phyloP scores from a whole-genome alignment of 495 filamentous ascomycete genomes.

The Penicillium subrubescens region DNA sequence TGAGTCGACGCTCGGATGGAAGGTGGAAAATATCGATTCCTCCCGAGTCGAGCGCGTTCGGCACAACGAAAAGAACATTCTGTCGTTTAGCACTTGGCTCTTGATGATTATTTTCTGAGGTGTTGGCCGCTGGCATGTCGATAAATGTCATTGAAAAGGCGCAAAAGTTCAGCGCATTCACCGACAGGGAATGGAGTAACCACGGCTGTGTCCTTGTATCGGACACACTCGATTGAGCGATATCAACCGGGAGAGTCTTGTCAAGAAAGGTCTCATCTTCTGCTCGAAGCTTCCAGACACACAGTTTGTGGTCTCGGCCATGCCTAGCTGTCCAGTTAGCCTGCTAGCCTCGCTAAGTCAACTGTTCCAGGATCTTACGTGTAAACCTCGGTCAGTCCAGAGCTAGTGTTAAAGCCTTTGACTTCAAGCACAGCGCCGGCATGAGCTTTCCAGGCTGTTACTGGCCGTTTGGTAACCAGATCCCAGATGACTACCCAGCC shows the following conservation, averaged over 20 bases:
- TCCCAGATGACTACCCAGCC: slow-evolving; percentile 91
- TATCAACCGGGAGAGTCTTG: slow-evolving; percentile 70
- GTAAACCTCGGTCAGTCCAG: slow-evolving; percentile 58
- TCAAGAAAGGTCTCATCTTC: slow-evolving; percentile 62
- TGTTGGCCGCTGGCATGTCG: neutral
- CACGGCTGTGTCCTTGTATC: slow-evolving; percentile 63
- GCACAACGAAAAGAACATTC: slow-evolving; percentile 69
- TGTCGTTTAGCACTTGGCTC: slow-evolving; percentile 1
- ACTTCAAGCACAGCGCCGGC: slow-evolving; percentile 74
- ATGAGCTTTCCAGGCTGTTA: slow-evolving; percentile 88
- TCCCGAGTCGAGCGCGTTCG: slow-evolving; percentile 74
- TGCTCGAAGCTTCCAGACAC: slow-evolving; percentile 73
- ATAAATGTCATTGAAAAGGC: slow-evolving; percentile 66
- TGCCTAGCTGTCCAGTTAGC: slow-evolving; percentile 57
- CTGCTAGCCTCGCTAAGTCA: neutral
- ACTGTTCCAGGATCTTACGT: slow-evolving; percentile 59
- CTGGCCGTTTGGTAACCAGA: slow-evolving; percentile 75
- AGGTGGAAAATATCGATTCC: slow-evolving; percentile 86
- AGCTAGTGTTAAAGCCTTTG: slow-evolving; percentile 52
- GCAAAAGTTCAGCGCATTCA: slow-evolving; percentile 97
- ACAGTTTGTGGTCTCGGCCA: slow-evolving; percentile 84
- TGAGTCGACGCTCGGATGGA: slow-evolving; percentile 67
- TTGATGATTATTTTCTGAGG: neutral
- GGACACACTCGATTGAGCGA: slow-evolving; percentile 24
- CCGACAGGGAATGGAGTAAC: slow-evolving; percentile 78